Evolutionary conservation across 139 green algal species (phyloP).

Genomic region (Coelastrella sp.): DNA sequence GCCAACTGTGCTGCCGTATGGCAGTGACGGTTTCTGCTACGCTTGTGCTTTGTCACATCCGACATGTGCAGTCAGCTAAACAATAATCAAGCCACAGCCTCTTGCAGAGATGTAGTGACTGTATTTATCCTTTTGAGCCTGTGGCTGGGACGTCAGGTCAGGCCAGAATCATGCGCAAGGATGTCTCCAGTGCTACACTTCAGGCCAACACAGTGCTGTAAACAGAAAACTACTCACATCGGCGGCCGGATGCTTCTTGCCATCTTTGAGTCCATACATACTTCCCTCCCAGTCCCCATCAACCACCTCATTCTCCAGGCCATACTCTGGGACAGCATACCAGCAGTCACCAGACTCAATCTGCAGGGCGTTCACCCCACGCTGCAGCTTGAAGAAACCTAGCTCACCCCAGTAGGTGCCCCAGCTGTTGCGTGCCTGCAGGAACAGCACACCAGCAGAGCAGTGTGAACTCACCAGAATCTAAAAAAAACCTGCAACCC

Average conservation of each 20-base stretch:
- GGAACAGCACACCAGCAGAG: not conserved
- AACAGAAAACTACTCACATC: not conserved
- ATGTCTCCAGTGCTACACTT: not conserved
- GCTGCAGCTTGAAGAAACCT: conserved; percentile 54
- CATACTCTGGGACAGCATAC: conserved; percentile 53
- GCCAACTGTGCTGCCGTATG: too few relatives aligned
- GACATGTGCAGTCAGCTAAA: too few relatives aligned
- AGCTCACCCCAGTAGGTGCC: conserved; percentile 60
- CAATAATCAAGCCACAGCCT: too few relatives aligned
- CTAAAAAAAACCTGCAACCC: too few relatives aligned
- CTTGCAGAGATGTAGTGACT: too few relatives aligned
- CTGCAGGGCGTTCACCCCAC: conserved; percentile 60
- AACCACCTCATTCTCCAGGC: conserved; percentile 48
- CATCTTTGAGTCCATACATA: conserved; percentile 58
- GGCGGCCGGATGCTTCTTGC: conserved; percentile 1
- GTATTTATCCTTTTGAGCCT: too few relatives aligned
- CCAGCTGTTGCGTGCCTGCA: conserved; percentile 64
- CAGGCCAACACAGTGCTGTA: not conserved
- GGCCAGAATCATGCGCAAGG: not conserved
- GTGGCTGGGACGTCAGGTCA: too few relatives aligned
- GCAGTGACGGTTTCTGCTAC: too few relatives aligned
- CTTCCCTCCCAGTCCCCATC: conserved; percentile 56
- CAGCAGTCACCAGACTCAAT: conserved; percentile 64
- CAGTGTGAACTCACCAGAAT: too few relatives aligned
- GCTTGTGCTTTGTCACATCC: too few relatives aligned